phyloP scores from a whole-genome alignment of 2,329 filamentous ascomycete genomes.

The Colletotrichum tropicale region DNA sequence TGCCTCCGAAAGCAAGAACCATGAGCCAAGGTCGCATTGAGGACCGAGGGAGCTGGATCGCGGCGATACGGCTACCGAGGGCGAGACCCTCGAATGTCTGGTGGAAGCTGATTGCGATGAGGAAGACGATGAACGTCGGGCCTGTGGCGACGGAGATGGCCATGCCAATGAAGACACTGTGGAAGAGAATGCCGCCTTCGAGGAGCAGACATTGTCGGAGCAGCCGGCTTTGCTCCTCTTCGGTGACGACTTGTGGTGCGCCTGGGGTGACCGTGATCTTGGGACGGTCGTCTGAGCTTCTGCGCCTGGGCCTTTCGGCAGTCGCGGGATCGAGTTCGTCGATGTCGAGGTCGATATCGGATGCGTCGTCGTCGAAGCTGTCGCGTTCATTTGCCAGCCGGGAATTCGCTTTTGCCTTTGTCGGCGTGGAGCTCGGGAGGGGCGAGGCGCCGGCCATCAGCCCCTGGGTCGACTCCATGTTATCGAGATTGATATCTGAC shows the following conservation, averaged over 20 bases:
- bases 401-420: constrained; percentile 19
- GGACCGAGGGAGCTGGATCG: constrained; percentile 76
- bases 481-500: constrained; percentile 53
- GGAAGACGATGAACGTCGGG: constrained; percentile 78
- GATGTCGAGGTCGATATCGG: constrained; percentile 64
- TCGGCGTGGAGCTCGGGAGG: constrained; percentile 58
- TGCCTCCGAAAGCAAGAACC: constrained; percentile 75
- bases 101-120: constrained; percentile 82
- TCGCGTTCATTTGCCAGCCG: constrained; percentile 8
- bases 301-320: constrained; percentile 18
- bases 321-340: constrained; percentile 60
- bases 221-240: constrained; percentile 68
- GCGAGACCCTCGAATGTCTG: constrained; percentile 90
- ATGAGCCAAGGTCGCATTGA: constrained; percentile 83
- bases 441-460: constrained; percentile 65
- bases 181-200: constrained; percentile 84
- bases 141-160: constrained; percentile 82
- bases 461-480: constrained; percentile 56
- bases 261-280: constrained; percentile 10
- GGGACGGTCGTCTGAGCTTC: constrained; percentile 29
- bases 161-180: constrained; percentile 88
- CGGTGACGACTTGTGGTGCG: constrained; percentile 26
- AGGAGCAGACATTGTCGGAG: constrained; percentile 80
- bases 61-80: constrained; percentile 82
- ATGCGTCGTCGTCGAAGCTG: constrained; percentile 45